Conservation (phyloP, 164 flowering plant genomes). For the Berberis thunbergii region DNA sequence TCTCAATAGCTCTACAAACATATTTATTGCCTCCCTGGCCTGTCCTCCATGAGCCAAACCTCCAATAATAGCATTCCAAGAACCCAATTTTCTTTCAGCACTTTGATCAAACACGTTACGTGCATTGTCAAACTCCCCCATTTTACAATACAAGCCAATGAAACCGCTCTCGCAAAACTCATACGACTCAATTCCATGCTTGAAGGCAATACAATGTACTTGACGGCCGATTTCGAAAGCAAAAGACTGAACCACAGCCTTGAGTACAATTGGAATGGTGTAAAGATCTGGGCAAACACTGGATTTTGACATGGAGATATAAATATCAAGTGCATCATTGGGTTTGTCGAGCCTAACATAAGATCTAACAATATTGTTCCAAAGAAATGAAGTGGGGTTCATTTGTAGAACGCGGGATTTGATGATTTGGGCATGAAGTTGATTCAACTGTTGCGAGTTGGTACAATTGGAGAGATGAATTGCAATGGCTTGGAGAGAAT, state of each 20-base stretch:
- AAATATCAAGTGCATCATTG: conserved; percentile 23
- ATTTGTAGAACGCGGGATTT: conserved; percentile 25
- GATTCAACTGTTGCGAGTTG: conserved; percentile 16
- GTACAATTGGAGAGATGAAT: conserved; percentile 7
- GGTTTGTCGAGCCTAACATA: conserved; percentile 34
- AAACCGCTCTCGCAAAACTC: conserved; percentile 56
- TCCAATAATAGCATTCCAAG: conserved; percentile 54
- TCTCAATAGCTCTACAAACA: conserved; percentile 33
- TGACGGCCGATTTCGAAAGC: conserved; percentile 19
- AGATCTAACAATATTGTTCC: conserved; percentile 44
- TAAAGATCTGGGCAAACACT: conserved; percentile 43
- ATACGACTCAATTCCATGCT: conserved; percentile 28
- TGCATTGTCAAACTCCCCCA: conserved; percentile 41
- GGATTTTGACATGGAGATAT: conserved; percentile 29
- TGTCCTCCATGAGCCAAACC: conserved; percentile 43
- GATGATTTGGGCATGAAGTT: conserved; percentile 28
- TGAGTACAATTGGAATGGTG: conserved; percentile 45
- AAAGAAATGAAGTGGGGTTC: conserved; percentile 30
- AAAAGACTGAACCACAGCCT: conserved; percentile 29
- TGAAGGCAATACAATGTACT: conserved; percentile 31
- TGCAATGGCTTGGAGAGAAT: conserved; percentile 4
- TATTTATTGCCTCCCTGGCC: conserved; percentile 29
- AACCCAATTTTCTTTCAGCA: conserved; percentile 43
- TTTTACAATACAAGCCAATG: conserved; percentile 35
- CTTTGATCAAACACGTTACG: conserved; percentile 47